phyloP scores from a whole-genome alignment of 2,329 filamentous ascomycete genomes.

The Setomelanomma holmii region DNA sequence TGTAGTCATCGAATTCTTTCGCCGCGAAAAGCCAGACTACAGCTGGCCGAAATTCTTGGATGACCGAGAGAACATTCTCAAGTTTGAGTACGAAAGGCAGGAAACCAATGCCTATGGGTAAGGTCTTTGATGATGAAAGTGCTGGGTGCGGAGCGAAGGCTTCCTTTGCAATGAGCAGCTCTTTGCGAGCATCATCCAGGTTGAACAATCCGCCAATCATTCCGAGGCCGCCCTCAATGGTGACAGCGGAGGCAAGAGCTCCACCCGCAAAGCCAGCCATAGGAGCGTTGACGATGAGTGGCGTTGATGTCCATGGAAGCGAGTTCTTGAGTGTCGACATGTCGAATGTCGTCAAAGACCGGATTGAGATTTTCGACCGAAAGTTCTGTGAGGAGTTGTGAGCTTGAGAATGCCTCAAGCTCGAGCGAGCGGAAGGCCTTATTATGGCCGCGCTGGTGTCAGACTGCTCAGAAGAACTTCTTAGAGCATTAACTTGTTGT shows the following conservation, averaged over 20 bases:
- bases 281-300: constrained; percentile 69
- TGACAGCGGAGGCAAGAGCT: constrained; percentile 67
- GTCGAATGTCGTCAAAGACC: neutral
- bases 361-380: neutral
- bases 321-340: constrained; percentile 23
- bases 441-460: neutral
- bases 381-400: neutral
- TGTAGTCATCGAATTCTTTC: constrained; percentile 48
- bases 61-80: constrained; percentile 58
- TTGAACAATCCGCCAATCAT: constrained; percentile 51
- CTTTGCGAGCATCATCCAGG: constrained; percentile 36
- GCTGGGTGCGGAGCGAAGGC: constrained; percentile 20
- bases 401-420: neutral
- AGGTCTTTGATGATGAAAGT: constrained; percentile 21
- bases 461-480: neutral
- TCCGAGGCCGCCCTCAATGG: constrained; percentile 57
- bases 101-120: constrained; percentile 68
- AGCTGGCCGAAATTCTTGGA: constrained; percentile 62
- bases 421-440: neutral
- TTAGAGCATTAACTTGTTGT: neutral
- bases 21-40: constrained; percentile 74
- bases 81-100: constrained; percentile 59
- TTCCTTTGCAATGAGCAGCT: constrained; percentile 36
- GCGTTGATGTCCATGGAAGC: constrained; percentile 62
- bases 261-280: constrained; percentile 69